Base-by-base conservation (phyloP, 176 grass and related monocot genomes). In the Rhynchospora breviuscula region DNA sequence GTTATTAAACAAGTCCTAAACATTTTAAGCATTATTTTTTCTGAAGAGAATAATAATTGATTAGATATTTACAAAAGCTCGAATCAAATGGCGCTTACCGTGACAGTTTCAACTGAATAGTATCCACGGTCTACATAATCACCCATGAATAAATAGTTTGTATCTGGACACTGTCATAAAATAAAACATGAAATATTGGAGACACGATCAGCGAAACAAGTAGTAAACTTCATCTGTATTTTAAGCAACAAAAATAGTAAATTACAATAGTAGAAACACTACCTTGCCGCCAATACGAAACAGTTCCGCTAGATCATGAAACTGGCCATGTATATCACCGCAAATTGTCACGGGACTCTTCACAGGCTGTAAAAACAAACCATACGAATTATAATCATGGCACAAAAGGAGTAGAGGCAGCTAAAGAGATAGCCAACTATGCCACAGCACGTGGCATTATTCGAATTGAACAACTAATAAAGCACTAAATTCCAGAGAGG, bases 41-140 rank as follows among this genome's bases (percentile, higher is more conserved):
- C 10, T 17, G 25, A 78, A 78, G 26, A 58, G 48, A 10, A 59
- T 59, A 12, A 76, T 58, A 79, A 6, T 18, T 40, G 22, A 49
- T 10, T 52, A n/a, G 21, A 51, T 49, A 1, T 1, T 10, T 40
- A 52, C 18, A 80, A 68, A 81, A 8, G 26, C 48, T 25, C 33
- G 21, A 49, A 52, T 11, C 19, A 59, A 77, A 59, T 0, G 17
- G 29, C n/a, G 84, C 89, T 90, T 89, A 95, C 95, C 52, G 93
- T 95, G 70, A 98, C 96, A 89, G 96, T 98, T 93, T 98, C 96
- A 7, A 98, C 93, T 2, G 96, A 98, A 82, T 95, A 98, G 83
- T 95, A 95, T 8, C 96, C 96, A 95, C 93, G 93, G 29, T 98
- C 96, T 46, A 98, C 96, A 44, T 98, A 98, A 95, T 98, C 96